Evolutionary conservation across 495 filamentous ascomycete species (phyloP), one percentile per base, ranked within the genome.

Genomic region (Staphylotrichum longicolle): DNA sequence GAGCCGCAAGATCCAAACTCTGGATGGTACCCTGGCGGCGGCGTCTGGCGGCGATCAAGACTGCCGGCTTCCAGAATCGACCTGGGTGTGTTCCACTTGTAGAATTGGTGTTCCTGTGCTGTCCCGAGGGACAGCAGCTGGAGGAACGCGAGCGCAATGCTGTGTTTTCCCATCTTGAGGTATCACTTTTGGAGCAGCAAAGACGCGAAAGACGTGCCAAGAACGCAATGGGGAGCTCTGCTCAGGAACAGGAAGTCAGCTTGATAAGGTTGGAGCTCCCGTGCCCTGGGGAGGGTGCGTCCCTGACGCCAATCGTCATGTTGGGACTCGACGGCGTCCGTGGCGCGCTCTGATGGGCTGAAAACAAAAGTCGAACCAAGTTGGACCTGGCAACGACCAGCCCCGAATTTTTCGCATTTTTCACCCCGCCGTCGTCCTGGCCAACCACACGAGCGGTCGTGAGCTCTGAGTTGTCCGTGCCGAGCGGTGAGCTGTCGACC

Each of bases 1-100:
- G 54, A 67, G 5, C 68, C 66, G 33, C 68, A 71, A 5, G 61
- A 46, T 3, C 70, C 70, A 45, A 73, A 73, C 57, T 73, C 68
- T 35, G 70, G 70, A 47, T 67, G 62, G 35, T 73, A 73, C 1
- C 70, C 70, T 0, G 70, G 65, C 2, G 59, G 63, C 0, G 65
- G 51, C 4, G 59, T 57, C 40, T 72, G 69, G 6, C 69, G 69
- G 33, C 69, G 65, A 27, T 33, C n/a, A 15, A 69, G 11, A 33
- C 48, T 44, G 11, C 10, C 42, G 8, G 4, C 48, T 2, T n/a
- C 50, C 9, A 50, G n/a, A 10, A 35, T 34, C 11, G 42, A 47
- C 1, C 27, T 8, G 4, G 66, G 64, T 5, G 58, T 11, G 41
- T 55, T 61, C 61, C 62, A 68, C 57, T 44, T 47, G 63, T 58